Base-by-base conservation (phyloP, 2,329 filamentous ascomycete species). In the Stachybotrys elegans region DNA sequence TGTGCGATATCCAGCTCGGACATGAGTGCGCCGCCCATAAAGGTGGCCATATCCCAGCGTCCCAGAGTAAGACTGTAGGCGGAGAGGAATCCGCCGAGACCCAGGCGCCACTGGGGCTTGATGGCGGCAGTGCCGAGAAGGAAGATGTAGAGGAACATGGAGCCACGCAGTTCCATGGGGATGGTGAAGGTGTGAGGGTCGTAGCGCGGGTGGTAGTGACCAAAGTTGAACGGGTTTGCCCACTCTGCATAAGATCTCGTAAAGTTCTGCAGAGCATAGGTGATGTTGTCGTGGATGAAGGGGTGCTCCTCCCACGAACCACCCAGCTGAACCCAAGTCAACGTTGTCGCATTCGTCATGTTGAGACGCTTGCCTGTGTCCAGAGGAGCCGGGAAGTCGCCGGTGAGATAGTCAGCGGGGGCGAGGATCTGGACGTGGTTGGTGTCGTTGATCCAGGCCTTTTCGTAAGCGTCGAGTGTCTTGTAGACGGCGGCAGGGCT, bases 131-230 rank as follows among this genome's bases (percentile, higher is more conserved):
- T 69, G 0, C 58, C 66, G 0, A 69, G 55, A 4, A 69, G 56
- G 50, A 68, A 67, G 12, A 68, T 47, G 55, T 69, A 69, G 25
- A 69, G 44, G 22, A 67, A 48, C 59, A 69, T 67, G 2, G 65
- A 68, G 2, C 66, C 66, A 3, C 66, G 62, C 4, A 69, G 54
- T 39, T 69, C 66, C 59, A 68, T 67, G 2, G 66, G 66, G 17
- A 69, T 68, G 4, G 66, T 69, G 37, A 64, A 69, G 0, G 64
- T 67, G 42, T 69, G 66, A 6, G 66, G 66, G 43, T 69, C 66
- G 45, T 68, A 68, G 6, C 66, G 63, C 11, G 64, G 54, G 39
- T 68, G 62, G 34, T 66, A 65, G 22, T 65, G 61, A 6, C 59
- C 58, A 39, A 65, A 67, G 50, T 61, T 66, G 56, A 68, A 69